Evolutionary conservation across 1,139 yeast species (phyloP).

Genomic region (Magnusiomyces tetraspermus): DNA sequence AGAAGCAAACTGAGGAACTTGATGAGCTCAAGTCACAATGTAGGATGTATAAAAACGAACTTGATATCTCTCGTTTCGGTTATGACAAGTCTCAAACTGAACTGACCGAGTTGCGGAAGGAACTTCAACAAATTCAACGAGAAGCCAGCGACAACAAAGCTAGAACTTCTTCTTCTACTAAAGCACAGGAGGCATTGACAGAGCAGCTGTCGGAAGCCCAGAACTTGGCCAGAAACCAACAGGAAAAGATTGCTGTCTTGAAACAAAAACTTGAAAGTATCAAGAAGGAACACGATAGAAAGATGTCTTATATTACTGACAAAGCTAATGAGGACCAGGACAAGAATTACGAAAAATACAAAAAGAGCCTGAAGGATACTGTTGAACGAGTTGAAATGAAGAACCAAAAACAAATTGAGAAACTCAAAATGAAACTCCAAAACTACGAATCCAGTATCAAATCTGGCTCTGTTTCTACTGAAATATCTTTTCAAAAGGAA

Average conservation of each 20-base stretch:
- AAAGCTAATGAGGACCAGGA: constrained; percentile 14
- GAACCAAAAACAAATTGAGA: constrained; percentile 6
- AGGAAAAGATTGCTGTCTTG: constrained; percentile 5
- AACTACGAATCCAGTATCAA: constrained; percentile 23
- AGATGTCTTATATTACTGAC: constrained; percentile 11
- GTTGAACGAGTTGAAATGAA: constrained; percentile 8
- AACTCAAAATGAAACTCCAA: constrained; percentile 9
- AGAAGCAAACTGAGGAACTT: neutral
- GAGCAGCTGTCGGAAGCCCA: constrained; percentile 3
- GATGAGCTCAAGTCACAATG: neutral
- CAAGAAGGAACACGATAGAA: constrained; percentile 15
- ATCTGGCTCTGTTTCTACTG: constrained; percentile 2
- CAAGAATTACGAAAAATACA: constrained; percentile 7
- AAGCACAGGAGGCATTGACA: no score
- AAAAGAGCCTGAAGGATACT: constrained; percentile 21
- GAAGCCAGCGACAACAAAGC: no score
- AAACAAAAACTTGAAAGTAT: constrained; percentile 16
- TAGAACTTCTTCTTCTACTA: no score
- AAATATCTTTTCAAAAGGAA: constrained; percentile 4
- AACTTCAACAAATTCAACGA: no score
- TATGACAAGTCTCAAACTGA: constrained; percentile 12
- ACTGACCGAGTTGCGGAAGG: constrained; percentile 12
- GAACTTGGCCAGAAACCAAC: neutral
- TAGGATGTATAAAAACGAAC: neutral
- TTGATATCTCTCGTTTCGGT: neutral